Conservation (phyloP, 1,139 yeast species). For the Suhomyces maxii region DNA sequence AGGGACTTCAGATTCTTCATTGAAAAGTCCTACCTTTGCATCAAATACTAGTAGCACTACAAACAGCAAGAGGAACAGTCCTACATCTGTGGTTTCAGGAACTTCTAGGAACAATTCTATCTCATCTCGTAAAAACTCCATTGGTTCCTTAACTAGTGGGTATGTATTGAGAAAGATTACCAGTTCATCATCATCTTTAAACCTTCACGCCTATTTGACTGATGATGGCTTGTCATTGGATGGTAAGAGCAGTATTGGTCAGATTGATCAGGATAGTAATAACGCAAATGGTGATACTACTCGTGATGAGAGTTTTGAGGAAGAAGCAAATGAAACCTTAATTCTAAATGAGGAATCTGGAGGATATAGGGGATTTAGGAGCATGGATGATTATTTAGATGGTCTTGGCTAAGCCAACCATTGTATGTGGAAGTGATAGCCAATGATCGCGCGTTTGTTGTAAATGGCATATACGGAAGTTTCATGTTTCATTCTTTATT, state of each 20-base stretch:
- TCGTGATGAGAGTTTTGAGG: slow-evolving; percentile 12
- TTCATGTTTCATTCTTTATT: too few relatives aligned
- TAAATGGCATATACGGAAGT: too few relatives aligned
- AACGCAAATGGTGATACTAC: slow-evolving; percentile 16
- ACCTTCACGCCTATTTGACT: slow-evolving; percentile 46
- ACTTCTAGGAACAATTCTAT: slow-evolving; percentile 5
- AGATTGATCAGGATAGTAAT: background rate
- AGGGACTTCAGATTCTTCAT: slow-evolving; percentile 2
- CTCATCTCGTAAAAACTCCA: slow-evolving; percentile 28
- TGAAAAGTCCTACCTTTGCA: slow-evolving; percentile 3
- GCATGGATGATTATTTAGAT: slow-evolving; percentile 32
- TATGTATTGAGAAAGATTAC: slow-evolving; percentile 37
- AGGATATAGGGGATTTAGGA: slow-evolving; percentile 9
- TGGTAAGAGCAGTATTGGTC: background rate
- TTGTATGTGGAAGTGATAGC: too few relatives aligned
- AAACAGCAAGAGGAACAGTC: slow-evolving; percentile 7
- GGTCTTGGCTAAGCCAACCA: slow-evolving; percentile 1
- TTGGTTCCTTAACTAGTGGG: slow-evolving; percentile 22
- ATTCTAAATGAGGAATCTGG: slow-evolving; percentile 8
- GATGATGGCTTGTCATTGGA: slow-evolving; percentile 25
- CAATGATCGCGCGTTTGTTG: too few relatives aligned
- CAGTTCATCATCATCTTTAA: slow-evolving; percentile 44
- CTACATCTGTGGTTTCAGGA: slow-evolving; percentile 3
- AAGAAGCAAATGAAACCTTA: slow-evolving; percentile 13
- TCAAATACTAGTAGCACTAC: slow-evolving; percentile 3